A percentile compares a stretch with the other conserved stretches of the same genome.
These are phyloP conservation scores for Fusarium lateritium DNA, from an alignment of 2,329 filamentous ascomycete genomes.

Conservation along the genomic window DNA sequence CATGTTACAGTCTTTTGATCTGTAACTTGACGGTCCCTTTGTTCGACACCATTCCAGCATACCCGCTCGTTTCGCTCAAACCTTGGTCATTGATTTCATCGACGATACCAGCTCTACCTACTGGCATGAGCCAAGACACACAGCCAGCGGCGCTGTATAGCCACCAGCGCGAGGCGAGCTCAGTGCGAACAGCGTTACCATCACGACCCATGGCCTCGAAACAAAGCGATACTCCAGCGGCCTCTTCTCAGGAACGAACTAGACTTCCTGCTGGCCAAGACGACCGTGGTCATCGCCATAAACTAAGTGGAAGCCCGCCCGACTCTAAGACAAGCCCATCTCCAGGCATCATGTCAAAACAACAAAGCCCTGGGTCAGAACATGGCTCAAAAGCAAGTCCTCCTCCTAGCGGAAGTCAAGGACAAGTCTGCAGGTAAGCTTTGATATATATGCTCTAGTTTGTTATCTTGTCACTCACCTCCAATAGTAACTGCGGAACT, in stretches of 20 bases:
- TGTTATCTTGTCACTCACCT: constrained; percentile 12
- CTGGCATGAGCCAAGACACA: constrained; percentile 53
- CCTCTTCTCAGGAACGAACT: constrained; percentile 40
- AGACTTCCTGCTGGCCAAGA: constrained; percentile 47
- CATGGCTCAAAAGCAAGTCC: constrained; percentile 42
- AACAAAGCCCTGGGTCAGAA: constrained; percentile 51
- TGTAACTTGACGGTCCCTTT: constrained; percentile 38
- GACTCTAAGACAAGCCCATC: constrained; percentile 47
- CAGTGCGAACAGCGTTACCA: constrained; percentile 56
- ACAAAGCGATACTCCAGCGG: constrained; percentile 43
- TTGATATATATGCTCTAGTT: background rate
- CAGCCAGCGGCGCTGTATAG: constrained; percentile 47
- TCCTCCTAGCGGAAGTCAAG: constrained; percentile 54
- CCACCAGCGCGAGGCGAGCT: constrained; percentile 51
- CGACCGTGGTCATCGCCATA: constrained; percentile 33
- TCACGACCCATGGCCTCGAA: constrained; percentile 57
- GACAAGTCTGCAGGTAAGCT: constrained; percentile 78
- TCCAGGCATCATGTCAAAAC: constrained; percentile 47
- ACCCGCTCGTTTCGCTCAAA: constrained; percentile 10
- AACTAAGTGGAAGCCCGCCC: constrained; percentile 48
- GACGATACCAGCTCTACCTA: constrained; percentile 22
- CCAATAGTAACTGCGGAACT: constrained; percentile 88
- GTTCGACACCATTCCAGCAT: constrained; percentile 7
- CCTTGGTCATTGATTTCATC: constrained; percentile 12
- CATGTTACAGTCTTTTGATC: constrained; percentile 33